phyloP scores from a whole-genome alignment of 2,329 filamentous ascomycete species.

The Ceratocystis smalleyi region DNA sequence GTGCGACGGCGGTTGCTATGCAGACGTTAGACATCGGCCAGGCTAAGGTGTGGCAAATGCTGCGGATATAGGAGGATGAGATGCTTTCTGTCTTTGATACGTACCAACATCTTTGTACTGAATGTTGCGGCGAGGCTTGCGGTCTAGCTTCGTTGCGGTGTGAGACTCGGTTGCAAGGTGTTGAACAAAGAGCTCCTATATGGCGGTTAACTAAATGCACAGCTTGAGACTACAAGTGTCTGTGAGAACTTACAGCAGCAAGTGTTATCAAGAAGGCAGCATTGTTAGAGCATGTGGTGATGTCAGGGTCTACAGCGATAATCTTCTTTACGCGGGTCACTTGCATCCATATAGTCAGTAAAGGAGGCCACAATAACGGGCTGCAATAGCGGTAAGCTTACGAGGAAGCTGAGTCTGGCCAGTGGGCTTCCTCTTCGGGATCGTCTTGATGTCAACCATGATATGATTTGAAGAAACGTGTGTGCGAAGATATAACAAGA shows the following conservation, averaged over 20 bases:
- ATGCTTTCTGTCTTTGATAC: slow-evolving; percentile 18
- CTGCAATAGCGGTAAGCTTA: slow-evolving; percentile 30
- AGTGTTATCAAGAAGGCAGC: slow-evolving; percentile 87
- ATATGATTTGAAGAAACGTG: background rate
- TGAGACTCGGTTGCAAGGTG: slow-evolving; percentile 74
- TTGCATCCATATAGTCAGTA: slow-evolving; percentile 26
- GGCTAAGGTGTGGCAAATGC: background rate
- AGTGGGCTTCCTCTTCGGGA: slow-evolving; percentile 50
- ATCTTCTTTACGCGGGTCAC: slow-evolving; percentile 95
- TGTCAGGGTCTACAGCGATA: slow-evolving; percentile 73
- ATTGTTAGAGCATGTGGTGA: slow-evolving; percentile 76
- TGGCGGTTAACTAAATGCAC: slow-evolving; percentile 12
- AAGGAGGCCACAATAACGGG: background rate
- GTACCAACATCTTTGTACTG: slow-evolving; percentile 87
- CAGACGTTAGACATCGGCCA: background rate
- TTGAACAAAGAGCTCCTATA: slow-evolving; percentile 84
- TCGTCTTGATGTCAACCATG: slow-evolving; percentile 11
- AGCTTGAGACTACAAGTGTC: slow-evolving; percentile 3
- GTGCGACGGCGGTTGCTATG: slow-evolving; percentile 65
- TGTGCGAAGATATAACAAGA: background rate
- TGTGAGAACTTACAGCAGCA: slow-evolving; percentile 48
- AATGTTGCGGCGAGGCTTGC: slow-evolving; percentile 81
- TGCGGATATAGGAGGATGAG: background rate
- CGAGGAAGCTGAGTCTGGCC: slow-evolving; percentile 73
- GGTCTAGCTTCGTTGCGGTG: slow-evolving; percentile 77